Evolutionary conservation across 345 rosid species (phyloP).

Genomic region (Melaleuca quinquenervia): DNA sequence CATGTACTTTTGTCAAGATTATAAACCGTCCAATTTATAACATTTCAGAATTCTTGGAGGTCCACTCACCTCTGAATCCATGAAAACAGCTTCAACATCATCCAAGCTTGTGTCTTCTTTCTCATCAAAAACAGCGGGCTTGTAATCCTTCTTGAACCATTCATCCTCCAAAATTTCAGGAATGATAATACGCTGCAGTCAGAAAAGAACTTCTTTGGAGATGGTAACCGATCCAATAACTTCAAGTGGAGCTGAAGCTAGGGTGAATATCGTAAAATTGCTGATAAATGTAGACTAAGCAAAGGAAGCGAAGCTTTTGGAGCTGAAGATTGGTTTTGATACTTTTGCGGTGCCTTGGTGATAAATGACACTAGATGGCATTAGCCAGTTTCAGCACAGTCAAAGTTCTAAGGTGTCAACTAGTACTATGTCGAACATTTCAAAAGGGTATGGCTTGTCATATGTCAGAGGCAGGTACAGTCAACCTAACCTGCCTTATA

Average conservation of each 20-base stretch:
- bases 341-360: background rate
- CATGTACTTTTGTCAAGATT: background rate
- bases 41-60: background rate
- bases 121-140: constrained; percentile 77
- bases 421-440: background rate
- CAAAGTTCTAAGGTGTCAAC: background rate
- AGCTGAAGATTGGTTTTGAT: background rate
- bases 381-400: background rate
- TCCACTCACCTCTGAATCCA: constrained; percentile 66
- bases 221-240: background rate
- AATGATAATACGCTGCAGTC: constrained; percentile 61
- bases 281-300: background rate
- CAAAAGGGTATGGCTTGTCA: background rate
- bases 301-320: background rate
- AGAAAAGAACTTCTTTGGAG: background rate
- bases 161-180: constrained; percentile 80
- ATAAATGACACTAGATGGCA: background rate
- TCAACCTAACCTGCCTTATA: background rate
- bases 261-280: background rate
- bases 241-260: background rate
- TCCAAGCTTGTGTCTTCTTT: constrained; percentile 63
- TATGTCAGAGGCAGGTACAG: background rate
- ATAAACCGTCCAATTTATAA: background rate
- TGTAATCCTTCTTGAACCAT: constrained; percentile 85
- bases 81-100: constrained; percentile 89